phyloP scores from a whole-genome alignment of 2,329 filamentous ascomycete genomes.

The Fusarium sp. region DNA sequence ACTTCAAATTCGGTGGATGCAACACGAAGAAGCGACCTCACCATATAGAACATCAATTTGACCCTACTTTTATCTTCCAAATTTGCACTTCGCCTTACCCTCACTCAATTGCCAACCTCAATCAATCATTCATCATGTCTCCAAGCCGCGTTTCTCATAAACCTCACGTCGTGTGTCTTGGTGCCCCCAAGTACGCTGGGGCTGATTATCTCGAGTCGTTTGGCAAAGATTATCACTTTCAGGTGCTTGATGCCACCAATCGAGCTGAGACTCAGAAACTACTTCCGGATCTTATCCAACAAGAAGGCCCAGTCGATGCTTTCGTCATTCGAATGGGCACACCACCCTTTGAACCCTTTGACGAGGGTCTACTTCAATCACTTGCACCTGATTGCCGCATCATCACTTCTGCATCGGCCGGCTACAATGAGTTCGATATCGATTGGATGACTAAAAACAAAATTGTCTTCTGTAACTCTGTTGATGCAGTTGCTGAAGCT shows the following conservation, averaged over 20 bases:
- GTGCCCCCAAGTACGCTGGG: conserved; percentile 51
- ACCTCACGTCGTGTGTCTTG: conserved; percentile 54
- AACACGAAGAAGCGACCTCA: no score
- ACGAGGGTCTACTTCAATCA: conserved; percentile 53
- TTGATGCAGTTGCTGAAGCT: conserved; percentile 63
- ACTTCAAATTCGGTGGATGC: no score
- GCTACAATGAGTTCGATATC: conserved; percentile 59
- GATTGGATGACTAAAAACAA: conserved; percentile 54
- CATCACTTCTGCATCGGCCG: conserved; percentile 58
- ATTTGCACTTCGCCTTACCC: no score
- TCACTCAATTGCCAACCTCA: no score
- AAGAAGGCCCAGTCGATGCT: conserved; percentile 54
- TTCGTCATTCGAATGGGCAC: conserved; percentile 63
- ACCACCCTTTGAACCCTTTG: conserved; percentile 60
- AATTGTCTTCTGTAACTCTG: conserved; percentile 64
- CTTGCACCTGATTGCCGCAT: conserved; percentile 56
- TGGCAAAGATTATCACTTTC: conserved; percentile 50
- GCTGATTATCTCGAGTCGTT: conserved; percentile 54
- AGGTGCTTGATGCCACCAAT: conserved; percentile 49
- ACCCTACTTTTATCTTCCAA: no score
- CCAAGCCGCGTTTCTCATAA: conserved; percentile 40
- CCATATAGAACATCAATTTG: no score
- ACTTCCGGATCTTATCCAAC: conserved; percentile 50
- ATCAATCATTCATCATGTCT: conserved; percentile 24
- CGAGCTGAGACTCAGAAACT: conserved; percentile 49